phyloP scores from a whole-genome alignment of 345 rosid species.

The Citropsis articulata region DNA sequence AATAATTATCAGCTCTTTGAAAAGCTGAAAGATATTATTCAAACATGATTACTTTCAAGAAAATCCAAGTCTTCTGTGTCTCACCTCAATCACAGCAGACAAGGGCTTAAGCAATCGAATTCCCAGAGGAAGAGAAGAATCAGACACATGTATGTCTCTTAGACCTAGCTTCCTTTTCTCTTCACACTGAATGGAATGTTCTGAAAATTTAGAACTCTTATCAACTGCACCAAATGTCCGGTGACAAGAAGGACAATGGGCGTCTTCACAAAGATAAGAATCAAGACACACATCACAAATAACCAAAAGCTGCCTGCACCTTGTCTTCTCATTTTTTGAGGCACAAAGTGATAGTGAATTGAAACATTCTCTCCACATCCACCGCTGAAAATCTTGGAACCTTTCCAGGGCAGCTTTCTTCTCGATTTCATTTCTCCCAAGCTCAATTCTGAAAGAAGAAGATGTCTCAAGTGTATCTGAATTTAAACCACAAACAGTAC shows the following conservation, averaged over 20 bases:
- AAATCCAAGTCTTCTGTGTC: neutral
- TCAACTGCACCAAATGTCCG: slow-evolving; percentile 41
- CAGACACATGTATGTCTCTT: slow-evolving; percentile 23
- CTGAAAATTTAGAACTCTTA: slow-evolving; percentile 26
- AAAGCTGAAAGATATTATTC: neutral
- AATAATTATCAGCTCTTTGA: neutral
- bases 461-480: slow-evolving; percentile 45
- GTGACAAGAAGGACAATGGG: slow-evolving; percentile 71
- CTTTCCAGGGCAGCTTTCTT: slow-evolving; percentile 61
- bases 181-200: slow-evolving; percentile 46
- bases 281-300: slow-evolving; percentile 65
- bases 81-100: slow-evolving; percentile 72
- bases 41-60: neutral
- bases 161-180: slow-evolving; percentile 34
- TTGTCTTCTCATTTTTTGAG: slow-evolving; percentile 55
- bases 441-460: slow-evolving; percentile 67
- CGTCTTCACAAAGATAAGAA: slow-evolving; percentile 46
- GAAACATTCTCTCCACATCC: slow-evolving; percentile 77
- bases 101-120: slow-evolving; percentile 69
- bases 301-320: slow-evolving; percentile 51
- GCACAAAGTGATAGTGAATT: slow-evolving; percentile 45
- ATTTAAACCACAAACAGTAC: slow-evolving; percentile 55
- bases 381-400: slow-evolving; percentile 71
- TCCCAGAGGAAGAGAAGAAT: slow-evolving; percentile 67
- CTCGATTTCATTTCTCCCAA: slow-evolving; percentile 68